Evolutionary conservation across 2,329 filamentous ascomycete genomes (phyloP).

Genomic region (Cephalotrichum gorgonifer): DNA sequence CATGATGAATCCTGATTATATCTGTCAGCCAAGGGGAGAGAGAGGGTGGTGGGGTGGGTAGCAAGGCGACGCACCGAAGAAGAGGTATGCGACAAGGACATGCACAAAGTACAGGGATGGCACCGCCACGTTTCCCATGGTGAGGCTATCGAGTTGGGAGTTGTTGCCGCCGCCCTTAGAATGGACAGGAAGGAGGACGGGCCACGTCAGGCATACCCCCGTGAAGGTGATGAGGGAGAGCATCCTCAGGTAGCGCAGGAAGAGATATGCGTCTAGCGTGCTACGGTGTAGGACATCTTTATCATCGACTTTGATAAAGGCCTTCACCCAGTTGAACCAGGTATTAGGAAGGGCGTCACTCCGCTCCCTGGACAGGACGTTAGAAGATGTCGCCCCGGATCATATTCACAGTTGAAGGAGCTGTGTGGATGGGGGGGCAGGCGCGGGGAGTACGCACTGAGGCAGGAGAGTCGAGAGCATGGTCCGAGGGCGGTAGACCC

Average conservation of each 20-base stretch:
- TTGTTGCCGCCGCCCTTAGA: slow-evolving; percentile 62
- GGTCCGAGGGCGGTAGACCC: slow-evolving; percentile 46
- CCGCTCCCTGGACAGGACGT: slow-evolving; percentile 35
- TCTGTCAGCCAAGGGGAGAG: neutral
- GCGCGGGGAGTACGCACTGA: slow-evolving; percentile 27
- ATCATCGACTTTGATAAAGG: slow-evolving; percentile 57
- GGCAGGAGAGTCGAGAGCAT: slow-evolving; percentile 37
- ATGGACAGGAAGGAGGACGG: slow-evolving; percentile 75
- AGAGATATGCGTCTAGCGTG: slow-evolving; percentile 80
- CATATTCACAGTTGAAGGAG: too few species aligned
- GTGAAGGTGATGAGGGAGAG: slow-evolving; percentile 68
- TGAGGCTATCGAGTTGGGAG: slow-evolving; percentile 47
- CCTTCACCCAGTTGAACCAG: slow-evolving; percentile 49
- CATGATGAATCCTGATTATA: slow-evolving; percentile 65
- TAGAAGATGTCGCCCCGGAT: too few species aligned
- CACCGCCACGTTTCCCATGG: slow-evolving; percentile 38
- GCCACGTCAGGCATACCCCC: slow-evolving; percentile 74
- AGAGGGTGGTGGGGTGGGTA: neutral
- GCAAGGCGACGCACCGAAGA: slow-evolving; percentile 41
- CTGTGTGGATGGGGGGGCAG: neutral
- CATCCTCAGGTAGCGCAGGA: slow-evolving; percentile 76
- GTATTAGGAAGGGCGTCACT: slow-evolving; percentile 45
- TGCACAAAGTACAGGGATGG: slow-evolving; percentile 69
- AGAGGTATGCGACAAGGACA: slow-evolving; percentile 68
- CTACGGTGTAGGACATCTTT: slow-evolving; percentile 76